Base-by-base conservation (phyloP, 2,329 filamentous ascomycete species). In the Colletotrichum sp. region DNA sequence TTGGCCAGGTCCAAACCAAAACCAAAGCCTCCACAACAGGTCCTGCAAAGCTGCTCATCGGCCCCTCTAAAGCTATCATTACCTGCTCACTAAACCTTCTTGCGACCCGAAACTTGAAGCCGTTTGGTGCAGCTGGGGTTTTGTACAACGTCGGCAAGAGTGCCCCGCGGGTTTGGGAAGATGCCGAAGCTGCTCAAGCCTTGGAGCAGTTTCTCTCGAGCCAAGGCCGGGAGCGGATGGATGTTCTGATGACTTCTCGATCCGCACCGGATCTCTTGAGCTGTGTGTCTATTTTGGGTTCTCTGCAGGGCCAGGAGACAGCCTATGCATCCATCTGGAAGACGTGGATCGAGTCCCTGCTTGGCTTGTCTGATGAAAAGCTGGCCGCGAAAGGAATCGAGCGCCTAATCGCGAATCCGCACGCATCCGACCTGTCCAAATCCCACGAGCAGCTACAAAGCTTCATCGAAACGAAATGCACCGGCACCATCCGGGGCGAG, bases 241-340 rank as follows among this genome's bases (percentile, higher is more conserved):
- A 90, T 0, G 84, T 87, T 2, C 85, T 97, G 18, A 84, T 96
- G 4, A 84, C 89, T 3, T 96, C 95, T 0, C 91, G 94, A 0
- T 96, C 95, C 2, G 91, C 92, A 0, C 84, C 90, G 3, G 90
- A 93, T 67, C 83, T 98, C 0, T 86, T 96, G 9, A 90, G 92
- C 1, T 91, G 92, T 13, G 86, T 98, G 0, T 89, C 92, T 64
- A 83, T 89, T 1, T 86, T 93, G 55, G 88, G 89, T 2, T 82
- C 86, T 34, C 85, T 87, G 18, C 83, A 84, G 52, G 85, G 79
- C 70, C 86, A 83, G 72, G 82, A 82, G 1, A 78, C 80, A 0
- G 80, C 82, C 0, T 90, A 89, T 68, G 80, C 83, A 12, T 77
- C 78, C 2, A 82, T 88, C 1, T 92, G 90, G 89, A 83, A 81